Evolutionary conservation across 495 filamentous ascomycete genomes (phyloP).

Genomic region (Massariosphaeria phaeospora): DNA sequence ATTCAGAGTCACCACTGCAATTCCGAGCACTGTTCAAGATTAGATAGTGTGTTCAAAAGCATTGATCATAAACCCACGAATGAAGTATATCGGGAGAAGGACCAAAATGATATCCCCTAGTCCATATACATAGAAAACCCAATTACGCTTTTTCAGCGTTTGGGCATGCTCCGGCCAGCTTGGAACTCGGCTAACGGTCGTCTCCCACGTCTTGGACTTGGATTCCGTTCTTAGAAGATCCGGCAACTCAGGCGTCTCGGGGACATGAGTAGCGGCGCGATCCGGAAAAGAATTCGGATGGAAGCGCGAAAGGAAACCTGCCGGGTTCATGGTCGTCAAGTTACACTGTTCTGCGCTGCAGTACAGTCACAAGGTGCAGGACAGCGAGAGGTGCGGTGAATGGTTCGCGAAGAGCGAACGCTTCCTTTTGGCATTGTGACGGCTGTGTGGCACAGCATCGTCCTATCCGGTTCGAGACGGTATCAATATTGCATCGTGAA

Average conservation of each 20-base stretch:
- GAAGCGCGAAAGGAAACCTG: background rate
- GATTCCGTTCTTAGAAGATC: background rate
- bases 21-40: constrained; percentile 18
- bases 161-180: constrained; percentile 19
- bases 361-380: background rate
- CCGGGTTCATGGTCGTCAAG: background rate
- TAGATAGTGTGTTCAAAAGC: background rate
- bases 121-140: constrained; percentile 17
- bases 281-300: background rate
- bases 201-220: constrained; percentile 19
- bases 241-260: background rate
- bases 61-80: constrained; percentile 13
- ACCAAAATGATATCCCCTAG: constrained; percentile 27
- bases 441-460: background rate
- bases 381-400: background rate
- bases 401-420: background rate
- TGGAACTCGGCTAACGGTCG: constrained; percentile 9
- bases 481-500: background rate
- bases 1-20: constrained; percentile 16
- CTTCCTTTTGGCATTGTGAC: background rate
- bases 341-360: background rate
- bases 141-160: constrained; percentile 18
- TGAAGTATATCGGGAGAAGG: constrained; percentile 23
- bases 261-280: background rate
- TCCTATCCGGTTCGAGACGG: background rate